Evolutionary conservation across 306 rosid species (phyloP).

Genomic region (Quercus glauca): DNA sequence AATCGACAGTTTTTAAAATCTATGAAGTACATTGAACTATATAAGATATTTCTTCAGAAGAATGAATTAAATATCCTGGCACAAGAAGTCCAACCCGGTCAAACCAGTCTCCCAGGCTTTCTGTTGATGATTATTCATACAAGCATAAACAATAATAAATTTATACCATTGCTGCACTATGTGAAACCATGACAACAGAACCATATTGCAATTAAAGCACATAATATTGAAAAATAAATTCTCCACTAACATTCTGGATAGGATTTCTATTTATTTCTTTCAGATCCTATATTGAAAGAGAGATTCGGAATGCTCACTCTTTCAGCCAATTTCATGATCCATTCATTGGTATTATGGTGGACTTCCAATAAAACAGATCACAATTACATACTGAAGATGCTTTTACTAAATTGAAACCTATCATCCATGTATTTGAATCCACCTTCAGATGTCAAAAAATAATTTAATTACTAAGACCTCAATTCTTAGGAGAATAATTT

Average conservation of each 20-base stretch:
- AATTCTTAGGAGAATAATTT: not conserved
- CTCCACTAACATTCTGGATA: not conserved
- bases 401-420: not conserved
- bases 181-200: not conserved
- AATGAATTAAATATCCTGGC: not conserved
- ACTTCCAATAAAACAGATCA: not conserved
- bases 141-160: not conserved
- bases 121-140: not conserved
- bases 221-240: not conserved
- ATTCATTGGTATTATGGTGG: not conserved
- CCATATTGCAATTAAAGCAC: not conserved
- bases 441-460: not conserved
- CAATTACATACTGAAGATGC: not conserved
- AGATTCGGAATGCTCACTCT: not conserved
- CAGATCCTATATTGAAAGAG: not conserved
- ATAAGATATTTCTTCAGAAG: no score
- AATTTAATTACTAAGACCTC: not conserved
- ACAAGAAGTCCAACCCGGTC: not conserved
- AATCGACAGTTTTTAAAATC: not conserved
- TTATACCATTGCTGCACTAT: not conserved
- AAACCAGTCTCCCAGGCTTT: not conserved
- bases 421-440: not conserved
- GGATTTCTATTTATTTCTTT: not conserved
- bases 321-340: not conserved
- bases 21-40: not conserved